Evolutionary conservation across 192 early-diverging fungal genomes (phyloP).

Genomic region (Coemansia javaensis): DNA sequence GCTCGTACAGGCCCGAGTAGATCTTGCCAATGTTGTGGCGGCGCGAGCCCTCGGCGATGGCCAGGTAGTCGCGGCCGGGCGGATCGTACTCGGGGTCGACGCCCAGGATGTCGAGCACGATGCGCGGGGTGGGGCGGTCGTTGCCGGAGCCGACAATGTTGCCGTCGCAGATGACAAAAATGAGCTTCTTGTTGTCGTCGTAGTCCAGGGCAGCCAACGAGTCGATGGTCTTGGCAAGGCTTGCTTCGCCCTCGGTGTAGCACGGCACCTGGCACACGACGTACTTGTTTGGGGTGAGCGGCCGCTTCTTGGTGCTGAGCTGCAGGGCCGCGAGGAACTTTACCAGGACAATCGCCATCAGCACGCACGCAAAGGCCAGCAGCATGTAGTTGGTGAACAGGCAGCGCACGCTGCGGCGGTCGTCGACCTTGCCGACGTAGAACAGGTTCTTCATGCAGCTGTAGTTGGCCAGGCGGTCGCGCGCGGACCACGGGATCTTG

Average conservation of each 20-base stretch:
- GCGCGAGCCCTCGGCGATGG: conserved; percentile 86
- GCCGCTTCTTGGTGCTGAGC: conserved; percentile 62
- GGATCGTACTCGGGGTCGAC: conserved; percentile 65
- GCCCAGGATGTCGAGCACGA: conserved; percentile 89
- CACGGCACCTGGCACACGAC: conserved; percentile 93
- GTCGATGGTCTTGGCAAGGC: conserved; percentile 78
- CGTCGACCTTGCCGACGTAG: conserved; percentile 81
- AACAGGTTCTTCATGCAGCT: conserved; percentile 84
- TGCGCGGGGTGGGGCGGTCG: conserved; percentile 93
- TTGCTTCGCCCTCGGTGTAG: conserved; percentile 89
- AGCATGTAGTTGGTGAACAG: conserved; percentile 82
- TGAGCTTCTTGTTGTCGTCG: conserved; percentile 83
- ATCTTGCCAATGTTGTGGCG: conserved; percentile 95
- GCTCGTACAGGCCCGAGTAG: conserved; percentile 93
- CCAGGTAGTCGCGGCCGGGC: conserved; percentile 74
- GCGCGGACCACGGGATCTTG: conserved; percentile 16
- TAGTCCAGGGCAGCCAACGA: conserved; percentile 71
- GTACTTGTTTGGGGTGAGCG: conserved; percentile 87
- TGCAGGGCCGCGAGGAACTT: conserved; percentile 80
- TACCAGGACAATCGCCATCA: conserved; percentile 77
- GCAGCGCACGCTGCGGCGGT: conserved; percentile 68
- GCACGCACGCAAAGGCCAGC: conserved; percentile 67
- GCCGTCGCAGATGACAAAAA: conserved; percentile 87
- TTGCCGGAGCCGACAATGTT: conserved; percentile 94
- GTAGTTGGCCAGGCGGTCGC: conserved; percentile 43